Percentiles rank a stretch among this genome's conserved stretches.
These are phyloP conservation scores for Begonia masoniana DNA, from an alignment of 306 rosid genomes.

Conservation along the genomic window DNA sequence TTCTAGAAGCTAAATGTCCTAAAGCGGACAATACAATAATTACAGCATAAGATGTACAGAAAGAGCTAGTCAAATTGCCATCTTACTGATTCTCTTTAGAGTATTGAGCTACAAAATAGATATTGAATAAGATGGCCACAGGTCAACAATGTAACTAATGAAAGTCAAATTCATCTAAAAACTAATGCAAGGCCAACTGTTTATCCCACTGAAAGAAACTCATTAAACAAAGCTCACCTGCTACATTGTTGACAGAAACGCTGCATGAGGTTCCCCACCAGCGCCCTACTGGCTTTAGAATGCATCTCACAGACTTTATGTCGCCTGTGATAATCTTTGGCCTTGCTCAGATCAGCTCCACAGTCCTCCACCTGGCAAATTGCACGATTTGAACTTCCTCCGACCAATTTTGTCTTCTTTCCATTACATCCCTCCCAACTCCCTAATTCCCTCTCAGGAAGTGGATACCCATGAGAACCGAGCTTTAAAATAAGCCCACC, in stretches of 20 bases:
- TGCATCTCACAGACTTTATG: slow-evolving; percentile 91
- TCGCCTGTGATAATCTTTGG: slow-evolving; percentile 75
- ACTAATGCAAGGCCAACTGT: no score
- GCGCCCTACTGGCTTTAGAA: slow-evolving; percentile 75
- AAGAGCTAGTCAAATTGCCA: no score
- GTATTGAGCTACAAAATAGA: no score
- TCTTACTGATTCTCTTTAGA: no score
- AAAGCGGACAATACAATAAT: background rate
- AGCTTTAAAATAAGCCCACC: slow-evolving; percentile 49
- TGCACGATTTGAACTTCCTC: slow-evolving; percentile 41
- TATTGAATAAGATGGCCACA: no score
- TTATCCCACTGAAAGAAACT: background rate
- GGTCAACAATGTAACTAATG: no score
- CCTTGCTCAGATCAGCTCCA: slow-evolving; percentile 63
- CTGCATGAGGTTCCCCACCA: slow-evolving; percentile 67
- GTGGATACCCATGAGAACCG: slow-evolving; percentile 39
- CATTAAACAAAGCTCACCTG: slow-evolving; percentile 35
- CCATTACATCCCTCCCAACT: slow-evolving; percentile 40
- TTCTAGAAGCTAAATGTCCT: slow-evolving; percentile 4
- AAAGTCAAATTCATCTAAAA: no score
- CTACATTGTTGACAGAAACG: slow-evolving; percentile 97
- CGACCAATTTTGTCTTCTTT: slow-evolving; percentile 62
- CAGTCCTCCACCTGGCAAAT: slow-evolving; percentile 94
- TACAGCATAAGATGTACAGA: no score
- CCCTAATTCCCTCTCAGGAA: slow-evolving; percentile 37